Evolutionary conservation across 306 rosid genomes (phyloP), one percentile per base, ranked within the genome.

Genomic region (Betula pendula): DNA sequence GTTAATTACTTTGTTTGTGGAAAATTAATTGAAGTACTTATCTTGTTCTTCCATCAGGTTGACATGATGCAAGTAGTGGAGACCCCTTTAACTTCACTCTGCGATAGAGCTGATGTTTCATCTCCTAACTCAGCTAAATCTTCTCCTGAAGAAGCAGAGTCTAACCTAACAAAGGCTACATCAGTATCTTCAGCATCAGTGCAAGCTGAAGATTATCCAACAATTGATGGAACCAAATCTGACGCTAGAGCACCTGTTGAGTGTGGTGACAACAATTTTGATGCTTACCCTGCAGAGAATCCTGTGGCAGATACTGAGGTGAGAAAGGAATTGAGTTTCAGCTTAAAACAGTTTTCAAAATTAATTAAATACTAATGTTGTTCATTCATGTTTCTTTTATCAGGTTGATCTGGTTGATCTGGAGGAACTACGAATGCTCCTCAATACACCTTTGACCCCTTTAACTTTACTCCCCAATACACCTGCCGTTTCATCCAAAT

Each of bases 101-200:
- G 31, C 2, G 0, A 0, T 55, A 55, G 14, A 22, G 29, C 45
- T 33, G 69, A 86, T 33, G 72, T 43, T 59, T 89, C 94, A 22
- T 75, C 89, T 68, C 84, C 90, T n/a, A 31, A 70, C 17, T 58
- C 82, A 42, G 81, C 65, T 45, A 81, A 78, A 62, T 86, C 81
- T 70, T 88, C 94, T 75, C 87, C 86, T 3, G 92, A 79, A 63
- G 97, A 88, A 50, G 60, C 75, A 22, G 81, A 81, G 45, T 90
- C 90, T 71, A 83, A 79, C 69, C 75, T 52, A 3, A 87, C 75
- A 74, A 31, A 58, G 43, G 48, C 72, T 86, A n/a, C n/a, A n/a
- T 83, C 83, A 15, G 84, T 75, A 56, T 87, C 89, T 70, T 75
- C 89, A 2, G 81, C 87, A 11, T 76, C 52, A 72, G 82, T 14